Base-by-base conservation (phyloP, 1,139 yeast genomes). In the Kurtzmaniella quercitrusa region DNA sequence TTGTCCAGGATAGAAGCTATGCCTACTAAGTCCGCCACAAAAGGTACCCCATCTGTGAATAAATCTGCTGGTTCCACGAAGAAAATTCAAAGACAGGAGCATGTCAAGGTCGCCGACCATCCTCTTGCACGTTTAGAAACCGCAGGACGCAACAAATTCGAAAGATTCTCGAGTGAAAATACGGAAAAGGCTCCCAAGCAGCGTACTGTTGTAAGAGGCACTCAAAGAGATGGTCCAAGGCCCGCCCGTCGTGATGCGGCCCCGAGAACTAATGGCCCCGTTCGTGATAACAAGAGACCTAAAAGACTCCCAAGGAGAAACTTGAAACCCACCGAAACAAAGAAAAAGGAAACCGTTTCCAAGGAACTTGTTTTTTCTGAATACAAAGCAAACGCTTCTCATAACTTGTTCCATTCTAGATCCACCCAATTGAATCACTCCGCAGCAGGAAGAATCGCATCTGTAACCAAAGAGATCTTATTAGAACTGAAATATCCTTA, bases 401-500 rank as follows among this genome's bases (percentile, higher is more conserved):
- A 36, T 16, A 26, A 44, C n/a, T 36, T 42, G 16, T 36, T 42
- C 38, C 38, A 39, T 33, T 36, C 23, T 12, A 39, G 45, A 40
- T 42, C 45, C 12, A 36, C 42, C 32, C 41, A 42, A 15, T 30
- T 42, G 7, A 36, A 36, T 15, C 45, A 42, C 28, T 39, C 43
- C 5, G 53, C 64, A 15, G 53, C 62, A 21, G 57, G 72, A n/a
- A 61, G 76, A 51, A 62, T 71, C 3, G 72, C 76, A 1, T 63
- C 73, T 37, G 64, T 72, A 39, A 57, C 74, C 42, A 72, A 72
- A 51, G 65, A 66, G 39, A 56, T 63, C 23, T 63, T 72, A 48
- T 49, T 66, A 42, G 59, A 61, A 41, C 70, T 76, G 22, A 68
- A 69, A 40, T 72, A 71, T 52, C 78, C 78, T 11, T 72, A 59